These are phyloP conservation scores for Vaccinium vitisidaea DNA, from an alignment of 148 eudicot genomes.

Conservation along the genomic window DNA sequence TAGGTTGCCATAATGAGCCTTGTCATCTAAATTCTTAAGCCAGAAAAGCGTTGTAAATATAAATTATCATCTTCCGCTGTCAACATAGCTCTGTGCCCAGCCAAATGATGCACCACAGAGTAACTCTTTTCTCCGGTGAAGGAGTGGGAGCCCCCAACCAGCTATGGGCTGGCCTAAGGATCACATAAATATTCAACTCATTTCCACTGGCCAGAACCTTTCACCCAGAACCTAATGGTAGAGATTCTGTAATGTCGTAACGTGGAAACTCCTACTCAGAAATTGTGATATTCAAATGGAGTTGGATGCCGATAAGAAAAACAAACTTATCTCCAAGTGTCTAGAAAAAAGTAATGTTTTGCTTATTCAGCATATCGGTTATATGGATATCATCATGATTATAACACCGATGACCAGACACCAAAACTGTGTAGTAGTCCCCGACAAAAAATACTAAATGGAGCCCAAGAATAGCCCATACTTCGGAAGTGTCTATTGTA, in stretches of 20 bases:
- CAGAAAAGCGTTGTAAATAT: not conserved
- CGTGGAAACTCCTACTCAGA: not conserved
- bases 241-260: not conserved
- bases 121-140: not conserved
- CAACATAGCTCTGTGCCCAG: not conserved
- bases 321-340: not conserved
- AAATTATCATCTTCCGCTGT: not conserved
- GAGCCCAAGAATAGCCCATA: too few species aligned
- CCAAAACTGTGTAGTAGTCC: too few species aligned
- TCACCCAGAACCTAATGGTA: not conserved
- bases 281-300: not conserved
- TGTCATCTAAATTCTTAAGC: not conserved
- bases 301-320: not conserved
- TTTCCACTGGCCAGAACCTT: not conserved
- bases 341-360: not conserved
- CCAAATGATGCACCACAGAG: not conserved
- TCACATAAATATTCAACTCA: not conserved
- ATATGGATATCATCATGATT: too few species aligned
- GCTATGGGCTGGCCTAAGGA: not conserved
- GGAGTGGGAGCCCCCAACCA: not conserved
- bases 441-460: too few species aligned
- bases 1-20: not conserved
- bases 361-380: not conserved
- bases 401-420: too few species aligned
- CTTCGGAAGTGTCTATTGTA: too few species aligned